Conservation (phyloP, 1,284 basidiomycete genomes). For the Psilocybe mexicana region DNA sequence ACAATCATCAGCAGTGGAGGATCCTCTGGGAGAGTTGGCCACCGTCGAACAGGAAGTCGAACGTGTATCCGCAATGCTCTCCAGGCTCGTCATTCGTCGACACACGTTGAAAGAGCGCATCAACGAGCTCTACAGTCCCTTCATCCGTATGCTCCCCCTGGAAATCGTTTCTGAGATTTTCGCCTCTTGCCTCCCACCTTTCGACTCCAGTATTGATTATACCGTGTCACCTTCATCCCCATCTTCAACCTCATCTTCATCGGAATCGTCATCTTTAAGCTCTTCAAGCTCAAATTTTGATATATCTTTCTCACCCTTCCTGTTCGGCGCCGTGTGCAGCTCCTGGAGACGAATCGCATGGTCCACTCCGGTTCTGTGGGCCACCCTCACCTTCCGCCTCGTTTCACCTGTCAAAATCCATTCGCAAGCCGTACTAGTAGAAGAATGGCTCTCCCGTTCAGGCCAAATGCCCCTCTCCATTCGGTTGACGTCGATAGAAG, state of each 20-base stretch:
- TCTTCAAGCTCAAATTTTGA: background rate
- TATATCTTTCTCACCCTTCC: conserved; percentile 3
- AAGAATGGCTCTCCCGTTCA: conserved; percentile 21
- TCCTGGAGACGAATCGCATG: conserved; percentile 17
- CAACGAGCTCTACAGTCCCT: conserved; percentile 14
- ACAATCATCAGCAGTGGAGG: background rate
- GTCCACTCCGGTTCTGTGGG: conserved; percentile 19
- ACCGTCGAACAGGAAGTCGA: conserved; percentile 9
- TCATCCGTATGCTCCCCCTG: conserved; percentile 14
- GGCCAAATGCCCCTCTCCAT: conserved; percentile 21
- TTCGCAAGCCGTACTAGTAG: conserved; percentile 13
- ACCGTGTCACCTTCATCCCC: no score
- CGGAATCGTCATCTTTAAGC: no score
- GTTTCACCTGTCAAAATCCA: conserved; percentile 11
- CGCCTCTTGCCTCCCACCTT: conserved; percentile 10
- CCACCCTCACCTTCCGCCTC: conserved; percentile 14
- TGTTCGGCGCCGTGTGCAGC: conserved; percentile 15
- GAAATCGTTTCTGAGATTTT: conserved; percentile 18
- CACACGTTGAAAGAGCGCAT: conserved; percentile 10
- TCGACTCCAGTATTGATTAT: conserved; percentile 8
- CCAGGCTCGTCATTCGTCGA: conserved; percentile 2
- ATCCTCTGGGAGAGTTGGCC: conserved; percentile 8
- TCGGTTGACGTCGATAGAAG: conserved; percentile 14
- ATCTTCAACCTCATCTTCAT: no score
- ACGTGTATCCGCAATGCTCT: conserved; percentile 5